Conservation (phyloP, 192 early-diverging fungal genomes). For the Geosiphon pyriformis region DNA sequence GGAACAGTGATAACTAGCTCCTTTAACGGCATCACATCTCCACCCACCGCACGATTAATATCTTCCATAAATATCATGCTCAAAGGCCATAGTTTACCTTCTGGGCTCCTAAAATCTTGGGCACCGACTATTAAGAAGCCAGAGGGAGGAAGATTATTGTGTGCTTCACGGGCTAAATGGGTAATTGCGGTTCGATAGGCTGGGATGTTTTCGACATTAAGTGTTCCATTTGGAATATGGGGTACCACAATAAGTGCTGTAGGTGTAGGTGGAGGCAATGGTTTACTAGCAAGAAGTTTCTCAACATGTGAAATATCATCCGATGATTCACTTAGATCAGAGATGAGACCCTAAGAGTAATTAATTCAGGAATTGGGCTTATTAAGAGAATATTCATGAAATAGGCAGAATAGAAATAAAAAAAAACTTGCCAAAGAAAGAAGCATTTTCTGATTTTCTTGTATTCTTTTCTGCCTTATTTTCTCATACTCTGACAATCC, state of each 20-base stretch:
- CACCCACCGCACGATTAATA: conserved; percentile 51
- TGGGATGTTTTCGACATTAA: conserved; percentile 44
- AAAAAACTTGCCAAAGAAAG: conserved; percentile 43
- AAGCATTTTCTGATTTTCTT: conserved; percentile 56
- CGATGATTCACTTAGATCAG: conserved; percentile 75
- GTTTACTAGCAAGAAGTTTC: conserved; percentile 49
- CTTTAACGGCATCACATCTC: conserved; percentile 49
- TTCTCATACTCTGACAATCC: conserved; percentile 53
- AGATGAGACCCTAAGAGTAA: conserved; percentile 70
- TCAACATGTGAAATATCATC: conserved; percentile 65
- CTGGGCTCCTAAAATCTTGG: conserved; percentile 60
- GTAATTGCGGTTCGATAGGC: conserved; percentile 59
- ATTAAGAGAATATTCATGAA: background rate
- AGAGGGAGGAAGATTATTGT: conserved; percentile 45
- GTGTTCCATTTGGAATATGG: conserved; percentile 48
- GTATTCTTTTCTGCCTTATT: conserved; percentile 49
- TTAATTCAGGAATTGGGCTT: no score
- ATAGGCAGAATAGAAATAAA: conserved; percentile 4
- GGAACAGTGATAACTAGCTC: conserved; percentile 64
- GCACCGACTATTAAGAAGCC: conserved; percentile 66
- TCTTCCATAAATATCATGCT: conserved; percentile 73
- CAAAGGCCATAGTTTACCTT: conserved; percentile 66
- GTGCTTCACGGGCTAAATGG: conserved; percentile 55
- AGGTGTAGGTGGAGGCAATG: conserved; percentile 38
- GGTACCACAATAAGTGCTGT: conserved; percentile 56